These are phyloP conservation scores for Aschersonia sp. DNA, from an alignment of 2,329 filamentous ascomycete species.

Conservation along the genomic window DNA sequence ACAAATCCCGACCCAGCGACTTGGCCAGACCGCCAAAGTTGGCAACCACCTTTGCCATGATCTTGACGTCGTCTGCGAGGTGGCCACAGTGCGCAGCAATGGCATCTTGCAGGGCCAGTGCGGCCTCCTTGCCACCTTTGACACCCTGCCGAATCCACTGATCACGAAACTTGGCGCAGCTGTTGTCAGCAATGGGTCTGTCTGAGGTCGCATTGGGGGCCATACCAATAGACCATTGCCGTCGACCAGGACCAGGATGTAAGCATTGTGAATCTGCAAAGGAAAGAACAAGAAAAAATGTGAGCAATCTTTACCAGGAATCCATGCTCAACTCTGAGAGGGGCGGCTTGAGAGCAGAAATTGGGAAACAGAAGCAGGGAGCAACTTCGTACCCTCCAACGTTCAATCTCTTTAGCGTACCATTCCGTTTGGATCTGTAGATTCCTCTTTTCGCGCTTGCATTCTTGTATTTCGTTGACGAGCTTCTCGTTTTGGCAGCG, in stretches of 20 bases:
- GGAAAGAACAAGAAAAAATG: background rate
- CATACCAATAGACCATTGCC: slow-evolving; percentile 46
- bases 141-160: slow-evolving; percentile 37
- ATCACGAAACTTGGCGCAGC: slow-evolving; percentile 36
- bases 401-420: slow-evolving; percentile 22
- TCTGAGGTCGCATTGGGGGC: background rate
- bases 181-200: background rate
- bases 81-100: slow-evolving; percentile 31
- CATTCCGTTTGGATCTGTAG: slow-evolving; percentile 29
- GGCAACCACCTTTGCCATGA: slow-evolving; percentile 41
- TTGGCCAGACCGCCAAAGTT: slow-evolving; percentile 36
- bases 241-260: slow-evolving; percentile 46
- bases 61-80: slow-evolving; percentile 30
- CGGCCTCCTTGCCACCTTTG: slow-evolving; percentile 39
- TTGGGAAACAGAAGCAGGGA: background rate
- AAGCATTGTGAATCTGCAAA: slow-evolving; percentile 37
- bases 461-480: slow-evolving; percentile 23
- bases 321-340: too few relatives aligned
- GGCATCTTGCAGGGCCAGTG: slow-evolving; percentile 31
- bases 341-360: too few relatives aligned
- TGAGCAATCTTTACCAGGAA: too few relatives aligned
- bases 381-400: slow-evolving; percentile 27
- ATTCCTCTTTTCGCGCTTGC: slow-evolving; percentile 35
- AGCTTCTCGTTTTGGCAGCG: slow-evolving; percentile 29
- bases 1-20: slow-evolving; percentile 32